These are phyloP conservation scores for Marvania coccoides DNA, from an alignment of 139 green algal species.

Conservation along the genomic window DNA sequence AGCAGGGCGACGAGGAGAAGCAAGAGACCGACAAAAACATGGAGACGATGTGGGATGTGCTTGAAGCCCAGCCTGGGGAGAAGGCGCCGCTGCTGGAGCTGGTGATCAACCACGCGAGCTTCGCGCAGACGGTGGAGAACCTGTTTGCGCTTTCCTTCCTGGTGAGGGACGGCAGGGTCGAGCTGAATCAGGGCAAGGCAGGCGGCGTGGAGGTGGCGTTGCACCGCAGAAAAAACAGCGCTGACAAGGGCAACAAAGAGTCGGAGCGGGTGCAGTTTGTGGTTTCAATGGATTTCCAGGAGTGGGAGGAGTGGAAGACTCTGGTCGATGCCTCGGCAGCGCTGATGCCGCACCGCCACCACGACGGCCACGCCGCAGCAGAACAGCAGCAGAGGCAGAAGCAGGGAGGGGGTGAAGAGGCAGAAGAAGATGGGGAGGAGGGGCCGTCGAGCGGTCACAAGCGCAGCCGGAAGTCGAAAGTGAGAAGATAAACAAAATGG, in stretches of 20 bases:
- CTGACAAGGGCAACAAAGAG: background rate
- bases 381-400: background rate
- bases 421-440: no score
- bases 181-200: slow-evolving; percentile 17
- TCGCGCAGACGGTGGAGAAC: slow-evolving; percentile 83
- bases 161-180: slow-evolving; percentile 40
- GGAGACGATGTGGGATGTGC: slow-evolving; percentile 58
- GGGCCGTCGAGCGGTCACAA: no score
- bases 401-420: background rate
- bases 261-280: slow-evolving; percentile 45
- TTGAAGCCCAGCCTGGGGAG: slow-evolving; percentile 5
- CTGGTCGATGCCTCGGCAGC: background rate
- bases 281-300: slow-evolving; percentile 32
- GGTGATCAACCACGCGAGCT: slow-evolving; percentile 60
- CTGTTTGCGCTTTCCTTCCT: slow-evolving; percentile 81
- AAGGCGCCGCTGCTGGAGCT: slow-evolving; percentile 42
- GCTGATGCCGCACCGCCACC: slow-evolving; percentile 1
- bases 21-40: slow-evolving; percentile 72
- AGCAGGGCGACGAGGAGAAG: slow-evolving; percentile 23
- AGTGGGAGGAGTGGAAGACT: slow-evolving; percentile 50
- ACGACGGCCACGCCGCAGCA: background rate
- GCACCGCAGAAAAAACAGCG: background rate
- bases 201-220: slow-evolving; percentile 20
- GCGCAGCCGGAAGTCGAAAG: background rate
- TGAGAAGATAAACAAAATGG: no score